Evolutionary conservation across 2,329 filamentous ascomycete genomes (phyloP).

Genomic region (Penicillium corylophilum): DNA sequence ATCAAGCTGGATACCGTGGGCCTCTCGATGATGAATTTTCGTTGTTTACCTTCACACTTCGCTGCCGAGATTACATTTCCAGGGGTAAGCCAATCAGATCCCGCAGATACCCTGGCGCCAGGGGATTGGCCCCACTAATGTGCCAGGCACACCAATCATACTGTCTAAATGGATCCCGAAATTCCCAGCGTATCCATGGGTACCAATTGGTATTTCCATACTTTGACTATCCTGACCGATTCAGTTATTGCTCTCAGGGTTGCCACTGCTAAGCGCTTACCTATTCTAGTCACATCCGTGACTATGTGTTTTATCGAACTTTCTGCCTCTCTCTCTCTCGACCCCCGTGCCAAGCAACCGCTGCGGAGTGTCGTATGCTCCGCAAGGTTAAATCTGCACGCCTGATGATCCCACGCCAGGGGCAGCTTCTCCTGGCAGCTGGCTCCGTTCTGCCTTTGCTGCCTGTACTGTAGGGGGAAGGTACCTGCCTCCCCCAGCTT

Average conservation of each 20-base stretch:
- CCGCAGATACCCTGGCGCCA: neutral
- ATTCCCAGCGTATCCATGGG: constrained; percentile 23
- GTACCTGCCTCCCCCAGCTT: neutral
- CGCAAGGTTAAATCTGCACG: constrained; percentile 15
- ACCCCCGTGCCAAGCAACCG: constrained; percentile 6
- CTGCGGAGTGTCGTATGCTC: constrained; percentile 5
- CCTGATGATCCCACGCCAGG: constrained; percentile 16
- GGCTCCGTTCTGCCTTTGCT: neutral
- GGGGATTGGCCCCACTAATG: neutral
- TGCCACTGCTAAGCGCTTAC: neutral
- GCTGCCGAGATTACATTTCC: constrained; percentile 23
- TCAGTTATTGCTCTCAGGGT: neutral
- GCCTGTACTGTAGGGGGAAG: neutral
- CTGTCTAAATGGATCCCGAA: constrained; percentile 7
- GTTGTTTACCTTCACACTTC: constrained; percentile 18
- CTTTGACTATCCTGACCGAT: neutral
- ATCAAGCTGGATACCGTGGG: neutral
- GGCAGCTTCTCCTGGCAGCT: neutral
- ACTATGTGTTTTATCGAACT: neutral
- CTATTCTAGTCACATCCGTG: neutral
- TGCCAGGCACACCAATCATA: constrained; percentile 36
- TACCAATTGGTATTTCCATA: constrained; percentile 5
- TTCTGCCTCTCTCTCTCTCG: neutral
- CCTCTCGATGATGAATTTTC: constrained; percentile 20
- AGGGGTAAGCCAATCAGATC: constrained; percentile 26